A percentile compares a stretch with the other conserved stretches of the same genome.
Conservation (phyloP, 352 stramenopile genomes). For the Peronospora farinosa region DNA sequence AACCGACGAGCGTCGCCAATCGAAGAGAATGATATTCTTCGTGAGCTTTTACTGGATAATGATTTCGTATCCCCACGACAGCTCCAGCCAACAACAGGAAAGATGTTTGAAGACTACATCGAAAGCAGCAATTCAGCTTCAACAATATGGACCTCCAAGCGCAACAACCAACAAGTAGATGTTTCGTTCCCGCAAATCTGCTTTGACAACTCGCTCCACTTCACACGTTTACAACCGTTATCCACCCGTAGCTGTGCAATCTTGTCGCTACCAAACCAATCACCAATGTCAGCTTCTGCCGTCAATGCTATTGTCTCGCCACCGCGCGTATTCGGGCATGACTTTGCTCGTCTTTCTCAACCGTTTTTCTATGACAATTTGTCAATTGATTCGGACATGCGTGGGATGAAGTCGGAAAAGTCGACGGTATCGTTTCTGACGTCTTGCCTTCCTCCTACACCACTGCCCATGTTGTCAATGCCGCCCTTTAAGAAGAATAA, state of each 20-base stretch:
- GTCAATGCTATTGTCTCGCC: conserved; percentile 71
- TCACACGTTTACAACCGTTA: conserved; percentile 53
- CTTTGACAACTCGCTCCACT: conserved; percentile 56
- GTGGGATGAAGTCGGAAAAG: conserved; percentile 19
- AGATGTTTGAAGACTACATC: conserved; percentile 24
- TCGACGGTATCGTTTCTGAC: conserved; percentile 38
- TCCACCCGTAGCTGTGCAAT: conserved; percentile 42
- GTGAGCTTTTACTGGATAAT: conserved; percentile 61
- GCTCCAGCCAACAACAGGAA: conserved; percentile 39
- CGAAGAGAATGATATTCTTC: conserved; percentile 72
- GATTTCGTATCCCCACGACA: conserved; percentile 65
- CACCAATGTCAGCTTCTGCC: conserved; percentile 41
- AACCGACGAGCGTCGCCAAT: conserved; percentile 40
- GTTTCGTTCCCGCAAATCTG: conserved; percentile 66
- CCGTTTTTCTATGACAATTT: conserved; percentile 61
- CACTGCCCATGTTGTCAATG: conserved; percentile 68
- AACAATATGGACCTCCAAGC: conserved; percentile 31
- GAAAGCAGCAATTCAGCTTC: conserved; percentile 14
- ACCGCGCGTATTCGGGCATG: conserved; percentile 67
- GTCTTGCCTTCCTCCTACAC: conserved; percentile 49
- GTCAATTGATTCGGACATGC: conserved; percentile 27
- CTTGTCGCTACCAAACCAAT: conserved; percentile 33
- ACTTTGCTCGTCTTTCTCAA: conserved; percentile 54
- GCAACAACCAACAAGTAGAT: conserved; percentile 47
- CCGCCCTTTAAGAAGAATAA: conserved; percentile 72